Conservation (phyloP, 257 asterid species). For the Fraxinus quadrangulata region DNA sequence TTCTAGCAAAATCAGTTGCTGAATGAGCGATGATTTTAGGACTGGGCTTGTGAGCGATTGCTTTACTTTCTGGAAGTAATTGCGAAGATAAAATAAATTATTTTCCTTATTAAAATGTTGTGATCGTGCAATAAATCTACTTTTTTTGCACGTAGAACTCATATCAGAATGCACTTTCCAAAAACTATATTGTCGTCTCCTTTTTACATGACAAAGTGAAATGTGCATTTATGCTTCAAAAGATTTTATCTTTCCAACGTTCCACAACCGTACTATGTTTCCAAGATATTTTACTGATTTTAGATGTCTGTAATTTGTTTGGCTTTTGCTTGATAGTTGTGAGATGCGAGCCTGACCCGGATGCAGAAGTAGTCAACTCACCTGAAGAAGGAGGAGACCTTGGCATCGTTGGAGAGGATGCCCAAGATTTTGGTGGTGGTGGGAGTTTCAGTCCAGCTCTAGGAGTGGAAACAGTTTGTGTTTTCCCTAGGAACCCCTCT, state of each 20-base stretch:
- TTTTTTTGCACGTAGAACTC: background rate
- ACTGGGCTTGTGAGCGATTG: background rate
- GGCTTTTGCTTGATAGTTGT: constrained; percentile 51
- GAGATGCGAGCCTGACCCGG: constrained; percentile 69
- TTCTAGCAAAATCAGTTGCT: constrained; percentile 11
- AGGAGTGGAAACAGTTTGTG: constrained; percentile 80
- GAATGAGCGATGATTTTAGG: constrained; percentile 17
- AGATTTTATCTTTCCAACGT: background rate
- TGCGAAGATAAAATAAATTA: background rate
- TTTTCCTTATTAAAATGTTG: background rate
- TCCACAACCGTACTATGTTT: background rate
- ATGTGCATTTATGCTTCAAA: background rate
- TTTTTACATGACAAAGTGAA: background rate
- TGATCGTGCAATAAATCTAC: background rate
- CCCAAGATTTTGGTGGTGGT: constrained; percentile 64
- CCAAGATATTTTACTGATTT: background rate
- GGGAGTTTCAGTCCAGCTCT: constrained; percentile 77
- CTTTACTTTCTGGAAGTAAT: background rate
- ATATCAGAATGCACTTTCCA: background rate
- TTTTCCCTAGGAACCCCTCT: constrained; percentile 88
- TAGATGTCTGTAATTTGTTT: background rate
- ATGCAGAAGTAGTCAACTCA: constrained; percentile 53
- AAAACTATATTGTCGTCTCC: constrained; percentile 1
- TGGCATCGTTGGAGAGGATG: constrained; percentile 91
- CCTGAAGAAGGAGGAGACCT: constrained; percentile 65